These are phyloP conservation scores for Trichoderma hamatum DNA, from an alignment of 2,329 filamentous ascomycete genomes.

Conservation along the genomic window DNA sequence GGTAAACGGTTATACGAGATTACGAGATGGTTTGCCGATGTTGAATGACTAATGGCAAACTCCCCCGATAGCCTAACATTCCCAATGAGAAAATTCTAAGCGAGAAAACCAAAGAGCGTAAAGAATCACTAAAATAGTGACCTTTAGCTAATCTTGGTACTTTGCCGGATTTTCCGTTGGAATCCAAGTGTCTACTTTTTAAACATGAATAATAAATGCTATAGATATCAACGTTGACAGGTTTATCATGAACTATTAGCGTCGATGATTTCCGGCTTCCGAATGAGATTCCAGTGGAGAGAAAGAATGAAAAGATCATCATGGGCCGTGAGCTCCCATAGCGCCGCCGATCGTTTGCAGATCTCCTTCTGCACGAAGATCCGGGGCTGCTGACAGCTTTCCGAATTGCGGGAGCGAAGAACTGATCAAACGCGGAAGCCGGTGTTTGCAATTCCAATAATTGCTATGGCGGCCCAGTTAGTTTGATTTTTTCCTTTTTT, in stretches of 20 bases:
- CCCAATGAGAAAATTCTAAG: not conserved
- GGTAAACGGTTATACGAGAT: not conserved
- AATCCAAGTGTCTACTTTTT: not conserved
- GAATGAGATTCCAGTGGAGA: not conserved
- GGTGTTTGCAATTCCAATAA: not conserved
- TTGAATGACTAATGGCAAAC: not conserved
- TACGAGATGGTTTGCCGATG: not conserved
- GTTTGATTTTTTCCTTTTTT: not conserved
- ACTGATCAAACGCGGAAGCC: not conserved
- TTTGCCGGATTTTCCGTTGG: not conserved
- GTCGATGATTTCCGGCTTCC: not conserved
- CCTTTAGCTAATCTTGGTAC: not conserved
- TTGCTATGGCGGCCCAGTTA: not conserved
- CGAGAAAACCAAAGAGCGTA: not conserved
- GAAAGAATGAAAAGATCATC: conserved; percentile 6
- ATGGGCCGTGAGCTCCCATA: conserved; percentile 13
- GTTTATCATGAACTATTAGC: not conserved
- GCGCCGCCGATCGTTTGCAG: conserved; percentile 2
- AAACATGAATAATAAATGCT: not conserved
- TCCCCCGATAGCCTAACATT: not conserved
- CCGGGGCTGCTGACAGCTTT: conserved; percentile 5
- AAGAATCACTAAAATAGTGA: not conserved
- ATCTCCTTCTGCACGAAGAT: conserved; percentile 7
- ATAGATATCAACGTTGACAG: not conserved
- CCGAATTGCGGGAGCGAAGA: not conserved